Percentiles rank a stretch among this genome's conserved stretches.
phyloP scores from a whole-genome alignment of 371 early-diverging fungal genomes.

The Apophysomyces variabilis region DNA sequence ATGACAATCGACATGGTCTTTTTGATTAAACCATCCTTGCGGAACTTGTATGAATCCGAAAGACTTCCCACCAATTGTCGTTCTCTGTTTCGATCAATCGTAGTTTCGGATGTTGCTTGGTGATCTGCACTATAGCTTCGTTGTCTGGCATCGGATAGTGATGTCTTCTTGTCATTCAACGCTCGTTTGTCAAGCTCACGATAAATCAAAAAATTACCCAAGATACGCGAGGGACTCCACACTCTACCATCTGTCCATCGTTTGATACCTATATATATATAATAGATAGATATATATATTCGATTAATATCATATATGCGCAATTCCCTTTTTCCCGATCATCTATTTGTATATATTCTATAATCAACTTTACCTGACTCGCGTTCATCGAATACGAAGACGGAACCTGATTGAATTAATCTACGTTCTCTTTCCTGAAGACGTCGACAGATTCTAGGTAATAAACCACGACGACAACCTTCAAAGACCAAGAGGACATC shows the following conservation, averaged over 20 bases:
- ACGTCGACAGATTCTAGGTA: slow-evolving; percentile 69
- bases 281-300: background rate
- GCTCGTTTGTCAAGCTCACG: slow-evolving; percentile 59
- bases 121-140: slow-evolving; percentile 38
- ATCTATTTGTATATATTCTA: background rate
- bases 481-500: slow-evolving; percentile 80
- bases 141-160: slow-evolving; percentile 23
- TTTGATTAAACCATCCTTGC: slow-evolving; percentile 84
- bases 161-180: slow-evolving; percentile 27
- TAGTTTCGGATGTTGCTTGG: slow-evolving; percentile 16
- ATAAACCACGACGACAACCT: slow-evolving; percentile 68
- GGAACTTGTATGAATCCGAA: slow-evolving; percentile 69
- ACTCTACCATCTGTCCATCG: slow-evolving; percentile 78
- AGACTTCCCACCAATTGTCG: slow-evolving; percentile 64
- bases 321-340: slow-evolving; percentile 7
- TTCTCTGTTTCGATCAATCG: slow-evolving; percentile 51
- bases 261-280: slow-evolving; percentile 56
- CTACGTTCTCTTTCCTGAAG: slow-evolving; percentile 73
- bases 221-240: slow-evolving; percentile 74
- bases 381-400: slow-evolving; percentile 79
- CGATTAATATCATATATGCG: background rate
- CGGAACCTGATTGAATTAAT: slow-evolving; percentile 70
- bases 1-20: slow-evolving; percentile 83
- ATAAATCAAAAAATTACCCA: slow-evolving; percentile 68
- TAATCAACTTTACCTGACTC: slow-evolving; percentile 61